Conservation (phyloP, 176 grass and related monocot species). For the Poa pratensis region DNA sequence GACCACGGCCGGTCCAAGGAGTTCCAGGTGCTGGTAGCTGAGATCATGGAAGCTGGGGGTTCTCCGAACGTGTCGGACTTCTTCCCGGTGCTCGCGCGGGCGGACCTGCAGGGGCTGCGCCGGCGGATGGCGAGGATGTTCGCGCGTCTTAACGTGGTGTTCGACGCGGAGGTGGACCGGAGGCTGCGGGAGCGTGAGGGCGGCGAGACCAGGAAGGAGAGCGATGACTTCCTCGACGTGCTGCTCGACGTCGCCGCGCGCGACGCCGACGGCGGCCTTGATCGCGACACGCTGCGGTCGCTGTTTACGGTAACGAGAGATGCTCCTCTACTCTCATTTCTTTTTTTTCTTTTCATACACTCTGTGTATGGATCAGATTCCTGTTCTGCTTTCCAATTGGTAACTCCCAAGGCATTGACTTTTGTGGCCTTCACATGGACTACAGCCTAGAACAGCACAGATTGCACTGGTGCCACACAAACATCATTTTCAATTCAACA, state of each 20-base stretch:
- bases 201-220: neutral
- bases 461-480: too few species aligned
- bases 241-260: constrained; percentile 33
- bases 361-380: too few species aligned
- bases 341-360: neutral
- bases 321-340: too few species aligned
- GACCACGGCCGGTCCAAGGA: neutral
- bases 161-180: constrained; percentile 54
- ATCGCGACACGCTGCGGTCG: neutral
- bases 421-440: too few species aligned
- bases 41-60: constrained; percentile 32
- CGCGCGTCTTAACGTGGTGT: constrained; percentile 21
- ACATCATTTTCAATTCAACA: too few species aligned
- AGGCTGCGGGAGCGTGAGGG: constrained; percentile 8
- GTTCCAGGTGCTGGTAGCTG: constrained; percentile 43
- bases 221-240: constrained; percentile 50
- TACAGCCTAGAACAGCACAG: too few species aligned
- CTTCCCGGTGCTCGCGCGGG: constrained; percentile 46
- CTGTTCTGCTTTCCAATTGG: too few species aligned
- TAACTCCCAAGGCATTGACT: too few species aligned
- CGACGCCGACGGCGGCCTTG: neutral
- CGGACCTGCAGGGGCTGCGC: constrained; percentile 55
- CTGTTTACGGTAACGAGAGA: neutral
- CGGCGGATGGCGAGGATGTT: neutral
- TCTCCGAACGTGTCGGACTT: constrained; percentile 59